phyloP scores from a whole-genome alignment of 768 basidiomycete species.

The Termitomyces eurrhizus region DNA sequence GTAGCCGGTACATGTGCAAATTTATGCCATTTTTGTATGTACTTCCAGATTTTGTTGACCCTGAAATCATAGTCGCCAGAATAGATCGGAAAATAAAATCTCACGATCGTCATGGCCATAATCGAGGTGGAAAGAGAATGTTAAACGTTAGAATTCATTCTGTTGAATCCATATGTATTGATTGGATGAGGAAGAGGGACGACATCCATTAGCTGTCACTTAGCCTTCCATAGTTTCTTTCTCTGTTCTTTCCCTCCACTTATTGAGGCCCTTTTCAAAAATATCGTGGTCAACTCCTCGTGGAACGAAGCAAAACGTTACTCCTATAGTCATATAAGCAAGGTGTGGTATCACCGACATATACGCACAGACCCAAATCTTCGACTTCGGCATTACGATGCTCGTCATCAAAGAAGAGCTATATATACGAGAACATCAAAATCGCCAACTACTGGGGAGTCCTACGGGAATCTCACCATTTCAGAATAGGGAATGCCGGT shows the following conservation, averaged over 20 bases:
- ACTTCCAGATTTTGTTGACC: background rate
- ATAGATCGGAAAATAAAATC: background rate
- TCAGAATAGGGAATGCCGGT: conserved; percentile 77
- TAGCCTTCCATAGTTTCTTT: conserved; percentile 19
- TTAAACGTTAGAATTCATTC: background rate
- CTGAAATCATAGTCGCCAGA: background rate
- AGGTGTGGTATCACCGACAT: background rate
- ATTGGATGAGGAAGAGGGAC: background rate
- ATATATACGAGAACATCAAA: conserved; percentile 16
- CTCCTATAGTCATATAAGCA: conserved; percentile 42
- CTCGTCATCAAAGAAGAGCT: conserved; percentile 77
- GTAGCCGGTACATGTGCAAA: background rate
- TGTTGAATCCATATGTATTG: background rate
- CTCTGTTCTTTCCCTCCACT: conserved; percentile 56
- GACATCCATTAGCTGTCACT: background rate
- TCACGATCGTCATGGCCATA: background rate
- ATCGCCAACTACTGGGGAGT: background rate
- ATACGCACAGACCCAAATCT: conserved; percentile 39
- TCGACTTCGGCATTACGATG: conserved; percentile 59
- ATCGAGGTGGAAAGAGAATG: background rate
- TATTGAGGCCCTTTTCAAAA: conserved; percentile 66
- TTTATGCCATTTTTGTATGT: background rate
- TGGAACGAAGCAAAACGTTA: conserved; percentile 75
- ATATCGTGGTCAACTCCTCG: conserved; percentile 54
- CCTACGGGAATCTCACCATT: conserved; percentile 46